These are phyloP conservation scores for Fallopia convolvulus DNA, from an alignment of 148 eudicot species.

Conservation along the genomic window DNA sequence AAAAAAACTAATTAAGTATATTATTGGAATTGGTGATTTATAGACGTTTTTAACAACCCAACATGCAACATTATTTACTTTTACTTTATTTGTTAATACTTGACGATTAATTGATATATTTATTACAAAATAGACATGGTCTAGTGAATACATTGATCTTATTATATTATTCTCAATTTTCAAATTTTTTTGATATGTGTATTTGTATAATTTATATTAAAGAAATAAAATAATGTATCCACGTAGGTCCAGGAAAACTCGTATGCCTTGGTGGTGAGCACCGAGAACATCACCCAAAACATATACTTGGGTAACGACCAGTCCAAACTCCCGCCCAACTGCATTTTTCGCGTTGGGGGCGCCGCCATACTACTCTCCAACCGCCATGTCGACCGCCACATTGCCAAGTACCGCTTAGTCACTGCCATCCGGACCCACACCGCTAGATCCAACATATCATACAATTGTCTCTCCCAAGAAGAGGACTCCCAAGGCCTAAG, in stretches of 20 bases:
- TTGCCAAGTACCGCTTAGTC: slow-evolving; percentile 6
- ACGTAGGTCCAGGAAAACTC: neutral
- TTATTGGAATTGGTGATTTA: no score
- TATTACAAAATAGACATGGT: neutral
- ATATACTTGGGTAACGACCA: slow-evolving; percentile 1
- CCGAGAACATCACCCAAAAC: slow-evolving; percentile 6
- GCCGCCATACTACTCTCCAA: slow-evolving; percentile 4
- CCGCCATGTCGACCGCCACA: neutral
- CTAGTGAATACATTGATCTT: no score
- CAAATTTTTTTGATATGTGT: no score
- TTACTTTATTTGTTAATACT: no score
- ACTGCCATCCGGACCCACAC: neutral
- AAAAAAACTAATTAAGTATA: no score
- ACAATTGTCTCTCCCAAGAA: neutral
- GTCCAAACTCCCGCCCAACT: neutral
- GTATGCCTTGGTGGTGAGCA: slow-evolving; percentile 6
- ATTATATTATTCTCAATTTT: no score
- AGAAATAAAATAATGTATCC: neutral
- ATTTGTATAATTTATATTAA: neutral
- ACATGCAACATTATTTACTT: no score
- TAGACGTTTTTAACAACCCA: no score
- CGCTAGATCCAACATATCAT: neutral
- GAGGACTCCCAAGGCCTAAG: slow-evolving; percentile 2
- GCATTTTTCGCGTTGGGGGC: slow-evolving; percentile 2
- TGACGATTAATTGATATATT: no score